phyloP scores from a whole-genome alignment of 2,329 filamentous ascomycete species.

The Aurifilum marmelostoma region DNA sequence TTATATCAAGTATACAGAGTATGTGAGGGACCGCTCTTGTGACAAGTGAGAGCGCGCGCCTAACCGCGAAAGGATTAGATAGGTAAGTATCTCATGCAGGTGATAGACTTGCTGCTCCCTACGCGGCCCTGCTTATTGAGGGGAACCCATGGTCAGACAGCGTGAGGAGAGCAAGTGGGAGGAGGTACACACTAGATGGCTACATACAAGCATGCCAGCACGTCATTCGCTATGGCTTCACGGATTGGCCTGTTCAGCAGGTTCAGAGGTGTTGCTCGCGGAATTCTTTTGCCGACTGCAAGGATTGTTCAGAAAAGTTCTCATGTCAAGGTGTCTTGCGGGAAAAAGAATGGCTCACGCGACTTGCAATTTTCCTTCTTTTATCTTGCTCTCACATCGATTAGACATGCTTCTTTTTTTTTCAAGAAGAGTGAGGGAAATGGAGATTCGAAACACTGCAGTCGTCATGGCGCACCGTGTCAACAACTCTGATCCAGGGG shows the following conservation, averaged over 20 bases:
- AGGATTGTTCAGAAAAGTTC: background rate
- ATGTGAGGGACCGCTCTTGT: background rate
- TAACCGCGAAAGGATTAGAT: slow-evolving; percentile 2
- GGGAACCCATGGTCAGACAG: background rate
- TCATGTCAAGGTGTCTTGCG: background rate
- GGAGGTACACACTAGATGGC: background rate
- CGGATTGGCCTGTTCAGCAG: background rate
- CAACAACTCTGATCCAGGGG: background rate
- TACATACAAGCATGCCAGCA: slow-evolving; percentile 1
- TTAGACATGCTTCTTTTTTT: no score
- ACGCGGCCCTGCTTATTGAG: background rate
- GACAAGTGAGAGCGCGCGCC: background rate
- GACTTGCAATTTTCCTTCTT: no score
- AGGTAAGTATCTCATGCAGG: background rate
- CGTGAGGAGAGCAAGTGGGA: background rate
- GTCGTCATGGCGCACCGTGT: background rate
- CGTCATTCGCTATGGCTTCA: background rate
- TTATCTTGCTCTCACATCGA: no score
- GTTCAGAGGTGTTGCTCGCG: background rate
- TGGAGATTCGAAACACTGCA: background rate
- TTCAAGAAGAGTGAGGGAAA: background rate
- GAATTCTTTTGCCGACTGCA: background rate
- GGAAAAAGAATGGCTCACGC: background rate
- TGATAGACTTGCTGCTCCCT: background rate
- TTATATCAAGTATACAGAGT: background rate